Conservation (phyloP, 805 yeast genomes). For the Lipomyces orientalis region DNA sequence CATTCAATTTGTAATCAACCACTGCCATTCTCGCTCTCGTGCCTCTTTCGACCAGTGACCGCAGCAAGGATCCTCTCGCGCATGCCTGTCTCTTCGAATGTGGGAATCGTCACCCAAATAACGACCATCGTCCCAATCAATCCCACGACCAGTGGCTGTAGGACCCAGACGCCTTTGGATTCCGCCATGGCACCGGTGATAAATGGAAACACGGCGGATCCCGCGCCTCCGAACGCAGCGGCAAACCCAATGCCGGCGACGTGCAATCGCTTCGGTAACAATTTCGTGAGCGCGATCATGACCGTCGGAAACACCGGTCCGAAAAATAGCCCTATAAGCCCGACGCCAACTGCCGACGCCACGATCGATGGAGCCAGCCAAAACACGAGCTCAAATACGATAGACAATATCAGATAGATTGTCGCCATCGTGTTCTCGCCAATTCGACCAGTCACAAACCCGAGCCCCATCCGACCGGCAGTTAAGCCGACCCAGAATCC, state of each 20-base stretch:
- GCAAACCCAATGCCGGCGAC: slow-evolving; percentile 74
- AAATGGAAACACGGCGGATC: slow-evolving; percentile 76
- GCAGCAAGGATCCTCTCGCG: slow-evolving; percentile 13
- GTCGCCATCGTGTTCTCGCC: slow-evolving; percentile 47
- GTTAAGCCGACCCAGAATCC: slow-evolving; percentile 78
- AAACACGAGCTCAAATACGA: slow-evolving; percentile 50
- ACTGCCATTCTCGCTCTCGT: not conserved
- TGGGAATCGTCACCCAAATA: slow-evolving; percentile 28
- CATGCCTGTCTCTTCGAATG: slow-evolving; percentile 19
- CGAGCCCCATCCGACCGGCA: slow-evolving; percentile 62
- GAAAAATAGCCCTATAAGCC: slow-evolving; percentile 61
- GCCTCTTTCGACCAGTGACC: slow-evolving; percentile 7
- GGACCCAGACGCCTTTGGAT: slow-evolving; percentile 29
- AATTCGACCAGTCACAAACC: slow-evolving; percentile 47
- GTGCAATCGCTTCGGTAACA: slow-evolving; percentile 65
- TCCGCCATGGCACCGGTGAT: slow-evolving; percentile 59
- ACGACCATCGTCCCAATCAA: slow-evolving; percentile 23
- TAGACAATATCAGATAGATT: slow-evolving; percentile 47
- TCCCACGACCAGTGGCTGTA: slow-evolving; percentile 32
- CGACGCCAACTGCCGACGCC: slow-evolving; percentile 55
- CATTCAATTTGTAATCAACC: not conserved
- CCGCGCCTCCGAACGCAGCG: slow-evolving; percentile 81
- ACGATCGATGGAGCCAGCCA: slow-evolving; percentile 58
- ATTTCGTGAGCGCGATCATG: slow-evolving; percentile 64
- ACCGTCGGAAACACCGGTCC: slow-evolving; percentile 81